Conservation (phyloP, 306 rosid species). For the Cicer arietinum region DNA sequence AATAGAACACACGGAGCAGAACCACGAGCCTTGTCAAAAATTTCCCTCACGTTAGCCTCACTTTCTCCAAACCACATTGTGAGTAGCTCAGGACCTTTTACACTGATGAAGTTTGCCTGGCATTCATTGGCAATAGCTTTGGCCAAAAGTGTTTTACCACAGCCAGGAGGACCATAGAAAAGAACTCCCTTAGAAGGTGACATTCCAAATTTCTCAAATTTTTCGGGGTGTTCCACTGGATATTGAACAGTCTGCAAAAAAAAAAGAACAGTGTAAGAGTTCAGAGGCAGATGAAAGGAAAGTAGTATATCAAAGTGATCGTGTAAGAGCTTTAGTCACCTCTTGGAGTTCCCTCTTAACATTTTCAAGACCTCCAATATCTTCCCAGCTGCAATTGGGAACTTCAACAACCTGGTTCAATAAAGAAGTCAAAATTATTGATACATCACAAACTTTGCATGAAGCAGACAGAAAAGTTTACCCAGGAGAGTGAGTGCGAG, state of each 20-base stretch:
- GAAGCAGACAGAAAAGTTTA: neutral
- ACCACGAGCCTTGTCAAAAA: slow-evolving; percentile 97
- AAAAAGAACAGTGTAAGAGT: slow-evolving; percentile 22
- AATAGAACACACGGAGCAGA: slow-evolving; percentile 99
- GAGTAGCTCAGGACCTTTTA: slow-evolving; percentile 98
- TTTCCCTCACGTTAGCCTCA: slow-evolving; percentile 98
- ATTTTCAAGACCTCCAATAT: slow-evolving; percentile 97
- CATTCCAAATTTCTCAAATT: slow-evolving; percentile 97
- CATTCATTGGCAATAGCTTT: slow-evolving; percentile 99
- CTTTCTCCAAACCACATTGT: slow-evolving; percentile 99
- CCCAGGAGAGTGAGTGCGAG: slow-evolving; percentile 32
- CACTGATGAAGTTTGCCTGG: slow-evolving; percentile 96
- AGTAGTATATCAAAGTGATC: slow-evolving; percentile 1
- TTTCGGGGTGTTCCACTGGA: slow-evolving; percentile 99
- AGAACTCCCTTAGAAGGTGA: slow-evolving; percentile 99
- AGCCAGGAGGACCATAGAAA: slow-evolving; percentile 99
- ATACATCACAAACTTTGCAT: slow-evolving; percentile 1
- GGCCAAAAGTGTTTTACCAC: slow-evolving; percentile 97
- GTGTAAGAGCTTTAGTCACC: slow-evolving; percentile 53
- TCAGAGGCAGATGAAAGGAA: slow-evolving; percentile 14
- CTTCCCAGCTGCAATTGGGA: slow-evolving; percentile 93
- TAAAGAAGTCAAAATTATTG: slow-evolving; percentile 40
- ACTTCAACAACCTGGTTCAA: slow-evolving; percentile 89
- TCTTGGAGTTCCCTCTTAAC: slow-evolving; percentile 99
- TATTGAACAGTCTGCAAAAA: slow-evolving; percentile 92